Conservation (phyloP, 2,329 filamentous ascomycete genomes). For the Pseudocercospora vitis region DNA sequence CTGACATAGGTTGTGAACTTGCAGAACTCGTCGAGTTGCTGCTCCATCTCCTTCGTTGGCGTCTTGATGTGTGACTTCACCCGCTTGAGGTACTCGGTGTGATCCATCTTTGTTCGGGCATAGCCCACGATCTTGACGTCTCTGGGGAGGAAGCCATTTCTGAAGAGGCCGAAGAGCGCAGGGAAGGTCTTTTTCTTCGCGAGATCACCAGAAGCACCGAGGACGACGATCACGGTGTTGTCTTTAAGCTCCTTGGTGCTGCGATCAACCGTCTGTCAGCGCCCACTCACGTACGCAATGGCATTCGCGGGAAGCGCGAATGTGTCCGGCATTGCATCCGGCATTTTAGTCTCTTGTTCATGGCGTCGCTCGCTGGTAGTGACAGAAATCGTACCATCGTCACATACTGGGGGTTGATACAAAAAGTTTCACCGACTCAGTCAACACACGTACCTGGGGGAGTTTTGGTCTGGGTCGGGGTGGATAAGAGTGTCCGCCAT, state of each 20-base stretch:
- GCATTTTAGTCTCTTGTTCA: constrained; percentile 5
- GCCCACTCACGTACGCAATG: constrained; percentile 1
- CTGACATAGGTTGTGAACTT: constrained; percentile 86
- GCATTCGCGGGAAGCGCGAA: constrained; percentile 1
- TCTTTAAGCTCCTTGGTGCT: constrained; percentile 95
- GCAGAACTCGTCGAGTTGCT: constrained; percentile 90
- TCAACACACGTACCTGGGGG: constrained; percentile 45
- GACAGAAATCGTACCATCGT: background rate
- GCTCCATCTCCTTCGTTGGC: constrained; percentile 93
- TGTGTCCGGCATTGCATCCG: background rate
- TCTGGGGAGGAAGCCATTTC: constrained; percentile 97
- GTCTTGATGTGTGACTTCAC: constrained; percentile 99
- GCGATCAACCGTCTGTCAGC: constrained; percentile 27
- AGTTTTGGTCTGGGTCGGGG: constrained; percentile 46
- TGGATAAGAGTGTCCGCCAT: constrained; percentile 53
- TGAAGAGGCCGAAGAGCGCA: constrained; percentile 93
- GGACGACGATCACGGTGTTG: constrained; percentile 93
- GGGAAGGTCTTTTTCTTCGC: constrained; percentile 99
- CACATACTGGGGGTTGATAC: background rate
- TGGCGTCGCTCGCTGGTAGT: constrained; percentile 4
- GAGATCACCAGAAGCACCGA: constrained; percentile 94
- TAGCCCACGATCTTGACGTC: constrained; percentile 97
- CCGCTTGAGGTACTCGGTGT: constrained; percentile 87
- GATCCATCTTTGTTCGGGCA: constrained; percentile 99
- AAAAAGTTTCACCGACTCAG: constrained; percentile 16